Conservation (phyloP, 1,284 basidiomycete species). For the Boletellus dicymbophilus region DNA sequence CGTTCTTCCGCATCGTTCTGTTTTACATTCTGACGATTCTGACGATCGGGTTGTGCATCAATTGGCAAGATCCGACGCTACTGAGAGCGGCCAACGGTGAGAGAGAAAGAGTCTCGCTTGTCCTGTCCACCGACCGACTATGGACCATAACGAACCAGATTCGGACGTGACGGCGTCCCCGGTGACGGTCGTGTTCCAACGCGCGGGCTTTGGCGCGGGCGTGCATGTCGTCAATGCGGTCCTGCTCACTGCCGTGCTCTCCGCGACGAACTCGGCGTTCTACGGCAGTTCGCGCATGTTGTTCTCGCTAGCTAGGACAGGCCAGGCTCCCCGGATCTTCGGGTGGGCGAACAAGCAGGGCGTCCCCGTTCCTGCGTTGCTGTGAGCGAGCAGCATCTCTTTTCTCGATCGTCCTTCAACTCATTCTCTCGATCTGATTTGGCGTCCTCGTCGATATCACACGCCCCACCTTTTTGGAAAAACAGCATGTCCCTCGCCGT, state of each 20-base stretch:
- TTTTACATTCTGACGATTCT: conserved; percentile 63
- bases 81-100: conserved; percentile 46
- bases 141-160: too few relatives aligned
- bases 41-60: conserved; percentile 58
- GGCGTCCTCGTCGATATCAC: too few relatives aligned
- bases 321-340: conserved; percentile 49
- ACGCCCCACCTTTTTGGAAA: background rate
- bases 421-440: too few relatives aligned
- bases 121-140: background rate
- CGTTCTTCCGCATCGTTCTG: conserved; percentile 65
- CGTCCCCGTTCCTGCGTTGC: conserved; percentile 56
- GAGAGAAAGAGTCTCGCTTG: background rate
- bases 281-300: conserved; percentile 69
- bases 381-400: conserved; percentile 37
- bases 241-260: conserved; percentile 67
- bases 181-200: conserved; percentile 58
- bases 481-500: conserved; percentile 45
- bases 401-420: too few relatives aligned
- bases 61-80: conserved; percentile 49
- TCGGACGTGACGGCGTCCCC: conserved; percentile 53
- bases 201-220: conserved; percentile 59
- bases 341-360: conserved; percentile 60
- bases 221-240: conserved; percentile 58
- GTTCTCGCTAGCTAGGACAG: conserved; percentile 49
- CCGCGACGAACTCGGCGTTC: conserved; percentile 58